A percentile compares a stretch with the other conserved stretches of the same genome.
These are phyloP conservation scores for Monosporozyma aerobia DNA, from an alignment of 805 yeast species.

Conservation along the genomic window DNA sequence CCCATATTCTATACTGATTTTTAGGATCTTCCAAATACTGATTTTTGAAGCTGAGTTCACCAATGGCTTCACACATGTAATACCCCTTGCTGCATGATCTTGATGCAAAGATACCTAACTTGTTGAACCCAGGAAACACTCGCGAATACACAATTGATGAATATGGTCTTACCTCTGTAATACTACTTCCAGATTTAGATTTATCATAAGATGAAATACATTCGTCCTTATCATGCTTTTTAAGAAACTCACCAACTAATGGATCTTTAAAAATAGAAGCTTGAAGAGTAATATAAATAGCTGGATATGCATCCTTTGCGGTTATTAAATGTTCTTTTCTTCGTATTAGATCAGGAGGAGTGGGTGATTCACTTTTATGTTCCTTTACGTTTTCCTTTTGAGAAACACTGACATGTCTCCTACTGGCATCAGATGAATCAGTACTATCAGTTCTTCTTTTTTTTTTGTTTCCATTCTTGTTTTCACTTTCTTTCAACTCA, in stretches of 20 bases:
- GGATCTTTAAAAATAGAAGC: slow-evolving; percentile 36
- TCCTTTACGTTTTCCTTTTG: background rate
- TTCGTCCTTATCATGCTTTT: slow-evolving; percentile 38
- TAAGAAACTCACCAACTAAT: slow-evolving; percentile 34
- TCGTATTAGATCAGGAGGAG: slow-evolving; percentile 23
- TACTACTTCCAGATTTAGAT: slow-evolving; percentile 22
- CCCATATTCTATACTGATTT: slow-evolving; percentile 74
- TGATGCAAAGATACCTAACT: slow-evolving; percentile 50
- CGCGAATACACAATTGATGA: slow-evolving; percentile 45
- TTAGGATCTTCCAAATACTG: slow-evolving; percentile 54
- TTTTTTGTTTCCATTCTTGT: slow-evolving; percentile 2
- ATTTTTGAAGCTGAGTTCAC: slow-evolving; percentile 58
- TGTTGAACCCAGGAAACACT: slow-evolving; percentile 69
- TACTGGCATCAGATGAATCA: slow-evolving; percentile 5
- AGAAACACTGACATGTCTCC: slow-evolving; percentile 1
- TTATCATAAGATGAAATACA: slow-evolving; percentile 11
- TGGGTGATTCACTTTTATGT: background rate
- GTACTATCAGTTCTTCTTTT: slow-evolving; percentile 19
- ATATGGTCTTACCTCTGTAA: slow-evolving; percentile 42
- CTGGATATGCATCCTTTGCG: slow-evolving; percentile 31
- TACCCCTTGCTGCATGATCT: slow-evolving; percentile 37
- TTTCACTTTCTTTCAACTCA: slow-evolving; percentile 1
- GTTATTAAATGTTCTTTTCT: slow-evolving; percentile 28
- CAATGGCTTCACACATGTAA: slow-evolving; percentile 54
- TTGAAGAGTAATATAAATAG: slow-evolving; percentile 28